phyloP scores from a whole-genome alignment of 176 grass and related monocot genomes.

The Hsuehochloa calcarea region DNA sequence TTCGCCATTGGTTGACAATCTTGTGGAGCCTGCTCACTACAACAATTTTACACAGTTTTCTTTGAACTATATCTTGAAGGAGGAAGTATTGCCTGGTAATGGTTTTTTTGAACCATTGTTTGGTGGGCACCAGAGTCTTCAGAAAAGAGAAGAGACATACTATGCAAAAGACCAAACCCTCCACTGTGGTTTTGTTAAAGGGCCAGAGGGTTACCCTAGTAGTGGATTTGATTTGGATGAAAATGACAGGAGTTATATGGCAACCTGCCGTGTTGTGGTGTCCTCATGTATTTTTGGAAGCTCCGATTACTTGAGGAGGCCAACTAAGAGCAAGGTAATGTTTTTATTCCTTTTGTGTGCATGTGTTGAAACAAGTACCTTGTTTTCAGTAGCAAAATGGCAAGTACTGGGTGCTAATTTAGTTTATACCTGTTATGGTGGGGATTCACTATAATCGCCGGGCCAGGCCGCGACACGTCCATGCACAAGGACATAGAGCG shows the following conservation, averaged over 20 bases:
- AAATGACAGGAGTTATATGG: conserved; percentile 65
- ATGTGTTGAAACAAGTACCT: conserved; percentile 6
- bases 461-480: no score
- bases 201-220: conserved; percentile 41
- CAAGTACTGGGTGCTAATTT: neutral
- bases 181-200: conserved; percentile 82
- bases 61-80: conserved; percentile 58
- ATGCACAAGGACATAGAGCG: no score
- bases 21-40: conserved; percentile 53
- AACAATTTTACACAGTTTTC: conserved; percentile 71
- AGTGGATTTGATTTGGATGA: conserved; percentile 75
- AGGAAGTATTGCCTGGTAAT: conserved; percentile 29
- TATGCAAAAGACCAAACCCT: conserved; percentile 72
- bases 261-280: conserved; percentile 61
- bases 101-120: conserved; percentile 47
- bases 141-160: conserved; percentile 73
- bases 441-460: no score
- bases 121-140: conserved; percentile 65
- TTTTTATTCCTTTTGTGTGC: conserved; percentile 28
- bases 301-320: conserved; percentile 82
- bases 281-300: conserved; percentile 96
- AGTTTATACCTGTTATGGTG: no score
- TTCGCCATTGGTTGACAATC: conserved; percentile 50
- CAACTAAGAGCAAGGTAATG: conserved; percentile 82
- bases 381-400: conserved; percentile 25